Conservation (phyloP, 73 alveolate genomes). For the Tetrahymena elliotti region DNA sequence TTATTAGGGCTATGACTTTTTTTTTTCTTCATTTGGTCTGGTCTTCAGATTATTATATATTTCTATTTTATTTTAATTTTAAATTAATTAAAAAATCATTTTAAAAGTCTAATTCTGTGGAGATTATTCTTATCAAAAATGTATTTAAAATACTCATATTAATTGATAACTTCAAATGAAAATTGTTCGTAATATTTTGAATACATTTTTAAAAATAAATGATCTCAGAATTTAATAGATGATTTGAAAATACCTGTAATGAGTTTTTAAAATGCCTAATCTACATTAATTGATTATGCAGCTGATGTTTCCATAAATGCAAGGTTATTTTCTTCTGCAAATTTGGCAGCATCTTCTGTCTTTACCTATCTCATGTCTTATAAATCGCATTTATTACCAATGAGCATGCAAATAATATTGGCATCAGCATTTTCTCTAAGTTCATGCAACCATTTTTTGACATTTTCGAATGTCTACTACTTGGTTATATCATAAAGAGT, state of each 20-base stretch:
- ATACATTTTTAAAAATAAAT: background rate
- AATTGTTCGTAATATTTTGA: background rate
- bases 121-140: too few relatives aligned
- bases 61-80: background rate
- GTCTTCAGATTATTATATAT: background rate
- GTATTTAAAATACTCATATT: too few relatives aligned
- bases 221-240: background rate
- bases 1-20: background rate
- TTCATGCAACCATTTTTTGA: slow-evolving; percentile 64
- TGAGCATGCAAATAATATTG: slow-evolving; percentile 35
- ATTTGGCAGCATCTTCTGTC: slow-evolving; percentile 43
- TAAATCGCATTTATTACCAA: slow-evolving; percentile 59
- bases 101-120: background rate
- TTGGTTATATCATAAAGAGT: slow-evolving; percentile 59
- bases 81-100: too few relatives aligned
- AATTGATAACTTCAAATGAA: too few relatives aligned
- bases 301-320: slow-evolving; percentile 66
- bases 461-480: slow-evolving; percentile 50
- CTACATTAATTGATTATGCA: slow-evolving; percentile 49
- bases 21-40: background rate
- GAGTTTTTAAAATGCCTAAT: slow-evolving; percentile 49
- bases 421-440: slow-evolving; percentile 61
- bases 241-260: slow-evolving; percentile 6
- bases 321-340: slow-evolving; percentile 50
- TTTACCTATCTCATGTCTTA: slow-evolving; percentile 37